phyloP scores from a whole-genome alignment of 2,329 filamentous ascomycete species.

The Trichoderma afroharzianum region DNA sequence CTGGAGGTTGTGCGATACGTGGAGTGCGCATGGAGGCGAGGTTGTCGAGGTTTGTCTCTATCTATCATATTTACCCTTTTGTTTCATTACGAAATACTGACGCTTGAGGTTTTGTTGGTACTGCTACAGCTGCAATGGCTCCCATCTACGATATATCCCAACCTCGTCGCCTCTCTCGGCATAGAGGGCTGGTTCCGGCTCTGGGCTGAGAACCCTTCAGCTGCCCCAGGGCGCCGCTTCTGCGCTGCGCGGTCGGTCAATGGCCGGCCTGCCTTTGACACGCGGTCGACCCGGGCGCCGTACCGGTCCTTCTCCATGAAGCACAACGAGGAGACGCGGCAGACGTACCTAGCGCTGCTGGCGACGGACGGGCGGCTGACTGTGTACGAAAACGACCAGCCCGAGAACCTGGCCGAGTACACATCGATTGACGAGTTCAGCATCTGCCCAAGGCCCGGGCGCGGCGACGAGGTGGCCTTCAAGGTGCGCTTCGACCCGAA shows the following conservation, averaged over 20 bases:
- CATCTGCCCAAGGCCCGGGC: conserved; percentile 64
- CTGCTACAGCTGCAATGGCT: conserved; percentile 81
- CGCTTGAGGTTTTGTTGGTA: not conserved
- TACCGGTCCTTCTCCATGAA: conserved; percentile 85
- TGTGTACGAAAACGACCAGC: conserved; percentile 80
- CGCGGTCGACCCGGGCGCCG: conserved; percentile 53
- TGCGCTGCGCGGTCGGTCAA: conserved; percentile 53
- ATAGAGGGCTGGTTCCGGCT: conserved; percentile 87
- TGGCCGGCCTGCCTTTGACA: conserved; percentile 53
- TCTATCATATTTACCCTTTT: not conserved
- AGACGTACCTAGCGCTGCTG: conserved; percentile 82
- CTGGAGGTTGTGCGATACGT: conserved; percentile 81
- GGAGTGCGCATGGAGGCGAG: conserved; percentile 86
- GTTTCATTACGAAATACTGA: not conserved
- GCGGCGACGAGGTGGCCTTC: conserved; percentile 86
- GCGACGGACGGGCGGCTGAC: conserved; percentile 76
- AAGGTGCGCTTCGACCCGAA: conserved; percentile 86
- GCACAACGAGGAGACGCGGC: conserved; percentile 70
- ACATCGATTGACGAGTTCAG: conserved; percentile 70
- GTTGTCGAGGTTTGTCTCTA: conserved; percentile 71
- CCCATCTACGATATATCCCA: conserved; percentile 79
- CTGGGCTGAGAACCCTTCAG: conserved; percentile 86
- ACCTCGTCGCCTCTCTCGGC: conserved; percentile 81
- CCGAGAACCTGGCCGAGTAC: conserved; percentile 77
- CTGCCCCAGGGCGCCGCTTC: conserved; percentile 78